Conservation (phyloP, 805 yeast genomes). For the Schwanniomyces yamadae region DNA sequence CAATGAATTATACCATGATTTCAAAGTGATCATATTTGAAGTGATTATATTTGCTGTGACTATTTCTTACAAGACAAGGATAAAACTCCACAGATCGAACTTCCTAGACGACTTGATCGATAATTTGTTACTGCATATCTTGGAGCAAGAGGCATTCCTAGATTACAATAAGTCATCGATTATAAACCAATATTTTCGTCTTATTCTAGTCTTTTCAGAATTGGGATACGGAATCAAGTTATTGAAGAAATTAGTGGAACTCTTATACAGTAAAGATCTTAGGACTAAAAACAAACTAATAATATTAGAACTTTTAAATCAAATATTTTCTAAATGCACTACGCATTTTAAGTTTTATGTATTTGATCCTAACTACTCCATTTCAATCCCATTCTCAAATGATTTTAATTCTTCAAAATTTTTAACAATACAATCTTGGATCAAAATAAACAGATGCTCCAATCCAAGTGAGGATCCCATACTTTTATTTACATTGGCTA, state of each 20-base stretch:
- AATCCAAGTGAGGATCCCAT: conserved; percentile 13
- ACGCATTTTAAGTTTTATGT: conserved; percentile 28
- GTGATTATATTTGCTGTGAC: conserved; percentile 21
- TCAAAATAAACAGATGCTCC: conserved; percentile 24
- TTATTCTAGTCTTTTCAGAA: conserved; percentile 28
- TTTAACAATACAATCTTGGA: conserved; percentile 42
- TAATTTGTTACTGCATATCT: conserved; percentile 7
- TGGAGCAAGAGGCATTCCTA: neutral
- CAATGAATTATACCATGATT: conserved; percentile 24
- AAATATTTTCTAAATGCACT: conserved; percentile 20
- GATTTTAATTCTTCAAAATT: conserved; percentile 17
- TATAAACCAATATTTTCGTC: conserved; percentile 18
- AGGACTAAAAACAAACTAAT: conserved; percentile 11
- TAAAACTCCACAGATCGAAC: conserved; percentile 19
- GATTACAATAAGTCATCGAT: conserved; percentile 10
- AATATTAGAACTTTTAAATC: conserved; percentile 22
- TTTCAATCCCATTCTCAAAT: conserved; percentile 22
- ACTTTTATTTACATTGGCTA: conserved; percentile 26
- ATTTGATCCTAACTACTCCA: conserved; percentile 19
- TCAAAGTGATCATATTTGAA: conserved; percentile 29
- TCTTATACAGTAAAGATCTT: conserved; percentile 13
- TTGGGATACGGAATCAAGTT: conserved; percentile 31
- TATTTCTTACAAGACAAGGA: conserved; percentile 21
- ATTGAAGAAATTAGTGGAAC: conserved; percentile 19
- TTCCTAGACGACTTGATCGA: conserved; percentile 22